Percentiles rank a stretch among this genome's conserved stretches.
phyloP scores from a whole-genome alignment of 169 alveolate species.

The Babesia ovis region DNA sequence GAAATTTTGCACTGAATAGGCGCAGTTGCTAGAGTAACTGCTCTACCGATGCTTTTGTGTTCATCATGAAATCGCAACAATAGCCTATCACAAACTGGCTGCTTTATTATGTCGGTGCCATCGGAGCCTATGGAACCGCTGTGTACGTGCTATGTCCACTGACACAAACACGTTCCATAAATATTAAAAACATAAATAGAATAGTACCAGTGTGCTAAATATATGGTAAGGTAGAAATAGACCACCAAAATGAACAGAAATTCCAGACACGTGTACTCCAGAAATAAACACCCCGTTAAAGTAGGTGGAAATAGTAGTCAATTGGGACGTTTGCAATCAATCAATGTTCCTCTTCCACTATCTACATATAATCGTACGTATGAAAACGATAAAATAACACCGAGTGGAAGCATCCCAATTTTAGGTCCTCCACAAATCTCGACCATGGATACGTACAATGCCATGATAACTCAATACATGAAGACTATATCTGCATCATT shows the following conservation, averaged over 20 bases:
- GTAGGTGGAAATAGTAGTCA: not conserved
- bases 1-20: no score
- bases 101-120: not conserved
- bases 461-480: not conserved
- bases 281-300: conserved; percentile 8
- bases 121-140: conserved; percentile 7
- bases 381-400: not conserved
- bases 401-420: not conserved
- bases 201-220: not conserved
- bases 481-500: not conserved
- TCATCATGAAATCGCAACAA: no score
- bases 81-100: no score
- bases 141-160: conserved; percentile 27
- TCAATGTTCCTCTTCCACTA: not conserved
- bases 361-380: not conserved
- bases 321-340: not conserved
- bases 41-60: no score
- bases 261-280: conserved; percentile 25
- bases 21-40: no score
- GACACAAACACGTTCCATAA: not conserved
- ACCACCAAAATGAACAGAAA: not conserved
- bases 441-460: not conserved
- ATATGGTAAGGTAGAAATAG: not conserved
- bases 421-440: not conserved
- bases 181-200: no score